Evolutionary conservation across 495 filamentous ascomycete genomes (phyloP).

Genomic region (Talaromyces thailandensis): DNA sequence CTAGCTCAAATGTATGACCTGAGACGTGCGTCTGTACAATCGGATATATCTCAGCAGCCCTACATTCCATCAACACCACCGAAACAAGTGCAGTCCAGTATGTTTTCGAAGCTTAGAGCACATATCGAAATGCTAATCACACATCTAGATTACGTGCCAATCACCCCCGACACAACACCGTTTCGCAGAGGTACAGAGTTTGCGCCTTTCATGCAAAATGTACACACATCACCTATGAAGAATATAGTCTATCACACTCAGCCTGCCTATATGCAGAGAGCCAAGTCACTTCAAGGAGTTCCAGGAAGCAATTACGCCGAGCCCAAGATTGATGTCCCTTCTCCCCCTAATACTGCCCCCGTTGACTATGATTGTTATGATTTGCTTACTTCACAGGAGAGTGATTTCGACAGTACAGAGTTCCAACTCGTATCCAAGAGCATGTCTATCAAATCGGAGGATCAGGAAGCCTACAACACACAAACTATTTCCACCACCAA

Average conservation of each 20-base stretch:
- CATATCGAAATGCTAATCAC: constrained; percentile 9
- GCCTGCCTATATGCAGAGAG: constrained; percentile 36
- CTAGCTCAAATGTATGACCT: constrained; percentile 12
- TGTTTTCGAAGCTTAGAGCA: constrained; percentile 13
- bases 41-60: constrained; percentile 21
- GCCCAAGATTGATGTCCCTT: constrained; percentile 35
- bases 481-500: constrained; percentile 31
- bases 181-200: constrained; percentile 33
- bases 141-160: constrained; percentile 31
- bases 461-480: constrained; percentile 10
- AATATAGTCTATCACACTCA: constrained; percentile 26
- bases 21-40: constrained; percentile 31
- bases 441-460: constrained; percentile 1
- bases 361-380: constrained; percentile 23
- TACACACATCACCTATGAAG: constrained; percentile 24
- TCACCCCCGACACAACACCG: constrained; percentile 42
- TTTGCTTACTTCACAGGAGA: constrained; percentile 22
- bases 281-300: constrained; percentile 37
- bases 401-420: constrained; percentile 19
- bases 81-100: constrained; percentile 45
- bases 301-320: constrained; percentile 25
- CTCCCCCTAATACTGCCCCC: constrained; percentile 36
- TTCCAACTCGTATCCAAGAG: constrained; percentile 14
- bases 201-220: constrained; percentile 25
- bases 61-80: constrained; percentile 51